These are phyloP conservation scores for Lyophyllum shimeji DNA, from an alignment of 768 basidiomycete species.

Conservation along the genomic window DNA sequence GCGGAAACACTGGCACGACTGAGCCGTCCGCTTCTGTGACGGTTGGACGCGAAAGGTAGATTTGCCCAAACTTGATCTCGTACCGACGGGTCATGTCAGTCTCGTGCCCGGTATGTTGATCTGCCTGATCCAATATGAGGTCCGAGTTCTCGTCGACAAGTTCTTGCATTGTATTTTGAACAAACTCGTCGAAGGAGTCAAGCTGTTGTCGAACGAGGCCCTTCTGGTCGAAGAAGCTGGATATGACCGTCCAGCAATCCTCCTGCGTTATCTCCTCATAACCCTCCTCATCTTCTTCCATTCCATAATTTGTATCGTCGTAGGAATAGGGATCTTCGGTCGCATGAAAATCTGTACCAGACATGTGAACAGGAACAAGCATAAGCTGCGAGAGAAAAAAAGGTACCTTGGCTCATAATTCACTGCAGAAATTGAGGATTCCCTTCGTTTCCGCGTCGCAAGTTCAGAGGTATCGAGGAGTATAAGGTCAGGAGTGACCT, in stretches of 20 bases:
- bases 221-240: conserved; percentile 95
- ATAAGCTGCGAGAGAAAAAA: conserved; percentile 24
- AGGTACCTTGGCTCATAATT: conserved; percentile 58
- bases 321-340: conserved; percentile 55
- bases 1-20: conserved; percentile 91
- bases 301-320: conserved; percentile 58
- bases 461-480: background rate
- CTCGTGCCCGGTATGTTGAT: conserved; percentile 91
- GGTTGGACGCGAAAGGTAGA: conserved; percentile 93
- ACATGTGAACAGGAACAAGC: conserved; percentile 30
- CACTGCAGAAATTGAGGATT: background rate
- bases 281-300: conserved; percentile 53
- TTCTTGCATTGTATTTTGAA: conserved; percentile 99
- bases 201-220: conserved; percentile 97
- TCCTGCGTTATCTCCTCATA: conserved; percentile 86
- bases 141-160: conserved; percentile 96
- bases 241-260: conserved; percentile 95
- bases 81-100: conserved; percentile 84
- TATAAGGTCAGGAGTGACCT: background rate
- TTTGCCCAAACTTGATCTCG: conserved; percentile 96
- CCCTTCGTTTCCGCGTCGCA: background rate
- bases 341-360: conserved; percentile 44
- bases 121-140: conserved; percentile 93
- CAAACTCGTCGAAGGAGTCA: conserved; percentile 98
- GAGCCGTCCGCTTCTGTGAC: conserved; percentile 95